Conservation (phyloP, 305 asterid species). For the Fraxinus sp. region DNA sequence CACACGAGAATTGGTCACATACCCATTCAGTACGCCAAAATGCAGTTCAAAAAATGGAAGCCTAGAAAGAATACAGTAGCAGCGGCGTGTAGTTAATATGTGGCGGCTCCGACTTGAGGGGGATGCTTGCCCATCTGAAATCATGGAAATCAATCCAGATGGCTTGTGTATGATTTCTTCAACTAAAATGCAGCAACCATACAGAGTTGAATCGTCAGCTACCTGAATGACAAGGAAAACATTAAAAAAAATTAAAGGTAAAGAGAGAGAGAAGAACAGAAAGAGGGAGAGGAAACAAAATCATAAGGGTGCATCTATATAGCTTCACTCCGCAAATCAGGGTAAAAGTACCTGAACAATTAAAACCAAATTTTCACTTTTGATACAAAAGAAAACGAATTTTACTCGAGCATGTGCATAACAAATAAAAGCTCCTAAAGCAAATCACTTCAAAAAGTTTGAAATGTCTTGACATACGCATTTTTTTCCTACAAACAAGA, state of each 20-base stretch:
- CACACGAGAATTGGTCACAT: conserved; percentile 15
- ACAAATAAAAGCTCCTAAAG: conserved; percentile 1
- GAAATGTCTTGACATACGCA: not conserved
- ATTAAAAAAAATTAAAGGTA: not conserved
- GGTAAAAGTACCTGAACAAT: conserved; percentile 3
- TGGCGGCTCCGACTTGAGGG: conserved; percentile 62
- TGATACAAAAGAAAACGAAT: not conserved
- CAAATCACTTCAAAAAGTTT: not conserved
- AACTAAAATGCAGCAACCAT: conserved; percentile 97
- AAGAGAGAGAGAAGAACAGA: not conserved
- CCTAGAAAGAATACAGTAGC: conserved; percentile 95
- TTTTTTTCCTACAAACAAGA: not conserved
- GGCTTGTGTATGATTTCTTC: conserved; percentile 93
- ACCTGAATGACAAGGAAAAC: conserved; percentile 40
- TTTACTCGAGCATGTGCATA: not conserved
- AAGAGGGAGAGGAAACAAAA: not conserved
- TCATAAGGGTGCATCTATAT: not conserved
- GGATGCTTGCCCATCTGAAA: conserved; percentile 62
- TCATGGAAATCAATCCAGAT: conserved; percentile 78
- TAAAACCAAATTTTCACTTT: not conserved
- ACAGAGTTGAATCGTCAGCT: conserved; percentile 88
- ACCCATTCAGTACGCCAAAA: conserved; percentile 93
- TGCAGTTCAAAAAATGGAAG: conserved; percentile 95
- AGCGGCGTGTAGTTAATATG: conserved; percentile 87
- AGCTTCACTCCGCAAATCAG: not conserved